Conservation (phyloP, 2,329 filamentous ascomycete species). For the Microcyclosporella mali region DNA sequence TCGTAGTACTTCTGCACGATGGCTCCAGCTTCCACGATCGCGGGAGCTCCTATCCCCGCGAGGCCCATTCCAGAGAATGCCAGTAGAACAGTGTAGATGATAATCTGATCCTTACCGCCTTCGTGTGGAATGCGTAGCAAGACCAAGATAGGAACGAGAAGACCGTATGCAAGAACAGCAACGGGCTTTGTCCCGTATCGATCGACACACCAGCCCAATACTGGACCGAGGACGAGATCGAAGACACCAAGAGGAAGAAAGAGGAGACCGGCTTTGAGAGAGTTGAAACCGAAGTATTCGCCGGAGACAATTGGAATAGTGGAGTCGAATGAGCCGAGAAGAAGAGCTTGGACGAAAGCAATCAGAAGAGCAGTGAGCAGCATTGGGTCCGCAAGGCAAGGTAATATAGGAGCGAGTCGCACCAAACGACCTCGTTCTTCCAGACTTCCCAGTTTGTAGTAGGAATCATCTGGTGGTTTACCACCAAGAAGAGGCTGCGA, state of each 20-base stretch:
- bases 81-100: slow-evolving; percentile 44
- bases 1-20: slow-evolving; percentile 52
- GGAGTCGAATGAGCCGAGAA: slow-evolving; percentile 42
- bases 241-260: slow-evolving; percentile 42
- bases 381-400: slow-evolving; percentile 36
- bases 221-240: slow-evolving; percentile 42
- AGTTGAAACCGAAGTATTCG: slow-evolving; percentile 41
- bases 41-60: slow-evolving; percentile 48
- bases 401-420: slow-evolving; percentile 45
- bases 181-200: slow-evolving; percentile 40
- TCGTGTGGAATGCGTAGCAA: slow-evolving; percentile 40
- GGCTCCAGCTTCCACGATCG: slow-evolving; percentile 52
- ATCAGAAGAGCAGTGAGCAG: slow-evolving; percentile 37
- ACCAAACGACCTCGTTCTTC: slow-evolving; percentile 35
- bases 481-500: slow-evolving; percentile 36
- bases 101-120: slow-evolving; percentile 37
- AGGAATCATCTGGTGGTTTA: slow-evolving; percentile 27
- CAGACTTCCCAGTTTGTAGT: slow-evolving; percentile 39
- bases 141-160: slow-evolving; percentile 38
- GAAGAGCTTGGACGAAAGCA: slow-evolving; percentile 41
- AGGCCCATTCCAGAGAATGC: slow-evolving; percentile 49
- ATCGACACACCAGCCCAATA: slow-evolving; percentile 45
- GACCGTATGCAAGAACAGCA: slow-evolving; percentile 39
- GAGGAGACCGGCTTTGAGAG: slow-evolving; percentile 40
- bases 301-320: slow-evolving; percentile 43